Percentiles rank a stretch among this genome's conserved stretches.
phyloP scores from a whole-genome alignment of 192 early-diverging fungal species.

The Coemansia sp. region DNA sequence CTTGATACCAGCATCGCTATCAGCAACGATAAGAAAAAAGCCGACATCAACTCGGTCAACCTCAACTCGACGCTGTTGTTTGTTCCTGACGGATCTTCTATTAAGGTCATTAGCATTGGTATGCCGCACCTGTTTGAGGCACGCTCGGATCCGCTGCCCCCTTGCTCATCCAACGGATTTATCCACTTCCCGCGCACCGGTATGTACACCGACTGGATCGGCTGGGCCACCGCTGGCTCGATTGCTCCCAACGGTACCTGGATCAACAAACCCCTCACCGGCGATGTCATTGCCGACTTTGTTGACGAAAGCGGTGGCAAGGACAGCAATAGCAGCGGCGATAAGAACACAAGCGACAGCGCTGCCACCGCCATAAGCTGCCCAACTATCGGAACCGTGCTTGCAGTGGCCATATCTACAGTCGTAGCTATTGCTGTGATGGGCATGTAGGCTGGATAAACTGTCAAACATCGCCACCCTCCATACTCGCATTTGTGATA shows the following conservation, averaged over 20 bases:
- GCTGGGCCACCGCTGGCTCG: slow-evolving; percentile 34
- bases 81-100: slow-evolving; percentile 24
- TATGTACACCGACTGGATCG: slow-evolving; percentile 49
- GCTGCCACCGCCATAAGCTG: neutral
- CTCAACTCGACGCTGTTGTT: slow-evolving; percentile 49
- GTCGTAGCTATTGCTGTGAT: too few relatives aligned
- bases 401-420: neutral
- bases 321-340: neutral
- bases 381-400: neutral
- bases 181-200: slow-evolving; percentile 41
- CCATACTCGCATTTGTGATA: neutral
- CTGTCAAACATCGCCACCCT: too few relatives aligned
- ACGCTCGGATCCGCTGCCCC: slow-evolving; percentile 9
- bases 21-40: slow-evolving; percentile 9
- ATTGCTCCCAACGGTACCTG: slow-evolving; percentile 43
- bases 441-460: too few relatives aligned
- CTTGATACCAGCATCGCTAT: slow-evolving; percentile 33
- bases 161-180: slow-evolving; percentile 44
- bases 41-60: slow-evolving; percentile 22
- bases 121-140: slow-evolving; percentile 34
- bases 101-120: slow-evolving; percentile 33
- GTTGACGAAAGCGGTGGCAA: slow-evolving; percentile 4
- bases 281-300: slow-evolving; percentile 24
- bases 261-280: slow-evolving; percentile 20
- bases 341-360: slow-evolving; percentile 1